Conservation (phyloP, 2,329 filamentous ascomycete species). For the Pestalotiopsis sp. region DNA sequence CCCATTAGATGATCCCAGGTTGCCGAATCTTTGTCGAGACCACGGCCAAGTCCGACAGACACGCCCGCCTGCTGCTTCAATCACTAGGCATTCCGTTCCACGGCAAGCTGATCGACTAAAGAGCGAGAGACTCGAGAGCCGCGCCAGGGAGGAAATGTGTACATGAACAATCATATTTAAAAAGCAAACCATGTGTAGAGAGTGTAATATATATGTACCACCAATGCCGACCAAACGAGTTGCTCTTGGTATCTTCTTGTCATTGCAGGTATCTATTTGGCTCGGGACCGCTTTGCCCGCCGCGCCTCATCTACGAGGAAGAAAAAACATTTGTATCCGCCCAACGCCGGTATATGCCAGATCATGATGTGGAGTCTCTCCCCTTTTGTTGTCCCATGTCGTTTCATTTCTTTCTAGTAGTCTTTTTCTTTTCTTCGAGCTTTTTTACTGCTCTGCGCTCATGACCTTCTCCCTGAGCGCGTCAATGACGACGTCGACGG, state of each 20-base stretch:
- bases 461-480: constrained; percentile 60
- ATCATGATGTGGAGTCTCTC: not conserved
- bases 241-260: constrained; percentile 15
- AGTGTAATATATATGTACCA: constrained; percentile 30
- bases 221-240: not conserved
- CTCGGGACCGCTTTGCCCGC: not conserved
- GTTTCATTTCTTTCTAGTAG: not conserved
- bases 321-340: constrained; percentile 1
- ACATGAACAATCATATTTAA: constrained; percentile 19
- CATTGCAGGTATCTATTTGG: not conserved
- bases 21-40: constrained; percentile 84
- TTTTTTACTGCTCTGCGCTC: constrained; percentile 24
- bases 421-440: not conserved
- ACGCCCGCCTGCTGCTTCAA: constrained; percentile 76
- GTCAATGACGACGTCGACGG: constrained; percentile 75
- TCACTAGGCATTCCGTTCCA: constrained; percentile 80
- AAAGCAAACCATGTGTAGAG: constrained; percentile 8
- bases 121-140: too few relatives aligned
- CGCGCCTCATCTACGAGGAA: not conserved
- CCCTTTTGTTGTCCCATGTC: not conserved
- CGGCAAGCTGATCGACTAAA: constrained; percentile 62
- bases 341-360: constrained; percentile 19
- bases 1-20: constrained; percentile 81
- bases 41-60: constrained; percentile 80
- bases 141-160: constrained; percentile 12